Base-by-base conservation (phyloP, 148 eudicot genomes). In the Arbutus unedo region DNA sequence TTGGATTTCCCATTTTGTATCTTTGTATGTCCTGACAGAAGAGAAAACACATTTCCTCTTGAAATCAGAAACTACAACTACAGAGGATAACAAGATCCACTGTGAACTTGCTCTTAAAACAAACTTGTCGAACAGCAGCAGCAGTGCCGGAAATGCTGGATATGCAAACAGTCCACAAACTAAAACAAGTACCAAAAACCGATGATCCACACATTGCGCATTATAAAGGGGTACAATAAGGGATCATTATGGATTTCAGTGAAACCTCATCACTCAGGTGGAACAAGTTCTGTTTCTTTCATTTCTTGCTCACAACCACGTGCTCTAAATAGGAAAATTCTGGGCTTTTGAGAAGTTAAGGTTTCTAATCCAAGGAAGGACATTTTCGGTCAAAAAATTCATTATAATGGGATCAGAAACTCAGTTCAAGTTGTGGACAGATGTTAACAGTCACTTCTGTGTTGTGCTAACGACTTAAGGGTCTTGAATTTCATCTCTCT, bases 1-100 rank as follows among this genome's bases (percentile, higher is more conserved):
- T 91, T 60, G 98, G 99, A 85, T 94, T 88, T 70, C 91, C 98
- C 88, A 97, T 82, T 85, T 97, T 97, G 85, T 85, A 97, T 78
- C 87, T 90, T 88, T 97, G 81, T 78, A 90, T 82, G 77, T 92
- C 95, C 99, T 97, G 93, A 70, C 72, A 82, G 67, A 45, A 79
- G 78, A 62, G 84, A 87, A 50, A 84, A 85, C 72, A 43, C 64
- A 31, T 81, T 77, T 47, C n/a, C 8, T 71, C 21, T 55, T 5
- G 48, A 78, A 70, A 6, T 44, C 78, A 76, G 57, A 56, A 59
- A 78, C 19, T 23, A 62, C n/a, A 47, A 41, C 41, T 62, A 41
- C 13, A 74, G 43, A n/a, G 68, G 16, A 25, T 50, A 19, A 57
- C 23, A 59, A 51, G 49, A 68, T 25, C 70, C 15, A 79, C 11